Conservation (phyloP, 106 monocot genomes). For the Agapanthus africanus region DNA sequence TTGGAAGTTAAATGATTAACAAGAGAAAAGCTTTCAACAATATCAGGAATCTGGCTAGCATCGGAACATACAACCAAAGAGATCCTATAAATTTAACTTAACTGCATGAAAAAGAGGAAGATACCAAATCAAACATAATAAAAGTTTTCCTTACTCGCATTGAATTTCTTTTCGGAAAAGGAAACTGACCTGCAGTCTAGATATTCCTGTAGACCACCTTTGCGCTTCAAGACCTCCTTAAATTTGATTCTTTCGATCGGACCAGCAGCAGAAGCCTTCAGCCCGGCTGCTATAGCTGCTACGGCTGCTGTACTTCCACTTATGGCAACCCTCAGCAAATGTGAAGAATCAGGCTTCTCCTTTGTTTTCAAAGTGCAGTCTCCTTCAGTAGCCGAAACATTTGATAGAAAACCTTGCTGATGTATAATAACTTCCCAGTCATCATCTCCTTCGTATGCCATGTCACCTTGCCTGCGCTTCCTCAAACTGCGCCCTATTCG, state of each 20-base stretch:
- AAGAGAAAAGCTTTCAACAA: background rate
- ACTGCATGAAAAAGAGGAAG: background rate
- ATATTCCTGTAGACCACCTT: slow-evolving; percentile 85
- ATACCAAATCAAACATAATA: background rate
- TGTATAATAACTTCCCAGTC: slow-evolving; percentile 4
- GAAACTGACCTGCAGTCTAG: slow-evolving; percentile 78
- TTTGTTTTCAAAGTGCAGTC: no score
- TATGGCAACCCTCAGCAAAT: slow-evolving; percentile 15
- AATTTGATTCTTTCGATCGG: slow-evolving; percentile 93
- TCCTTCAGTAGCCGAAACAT: no score
- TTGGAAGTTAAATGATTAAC: slow-evolving; percentile 1
- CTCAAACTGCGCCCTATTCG: slow-evolving; percentile 31
- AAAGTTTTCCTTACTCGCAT: background rate
- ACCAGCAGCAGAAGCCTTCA: slow-evolving; percentile 57
- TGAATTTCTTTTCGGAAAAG: background rate
- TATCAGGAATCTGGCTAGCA: background rate
- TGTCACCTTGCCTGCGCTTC: slow-evolving; percentile 62
- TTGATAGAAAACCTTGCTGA: slow-evolving; percentile 33
- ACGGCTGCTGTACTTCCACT: slow-evolving; percentile 32
- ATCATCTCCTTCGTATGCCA: slow-evolving; percentile 63
- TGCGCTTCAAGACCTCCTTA: slow-evolving; percentile 77
- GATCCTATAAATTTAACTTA: background rate
- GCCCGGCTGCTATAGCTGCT: slow-evolving; percentile 79
- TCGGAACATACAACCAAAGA: background rate
- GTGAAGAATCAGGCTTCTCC: slow-evolving; percentile 23